Evolutionary conservation across 495 filamentous ascomycete genomes (phyloP), one percentile per base, ranked within the genome.

Genomic region (Friedmanniomyces simplex): DNA sequence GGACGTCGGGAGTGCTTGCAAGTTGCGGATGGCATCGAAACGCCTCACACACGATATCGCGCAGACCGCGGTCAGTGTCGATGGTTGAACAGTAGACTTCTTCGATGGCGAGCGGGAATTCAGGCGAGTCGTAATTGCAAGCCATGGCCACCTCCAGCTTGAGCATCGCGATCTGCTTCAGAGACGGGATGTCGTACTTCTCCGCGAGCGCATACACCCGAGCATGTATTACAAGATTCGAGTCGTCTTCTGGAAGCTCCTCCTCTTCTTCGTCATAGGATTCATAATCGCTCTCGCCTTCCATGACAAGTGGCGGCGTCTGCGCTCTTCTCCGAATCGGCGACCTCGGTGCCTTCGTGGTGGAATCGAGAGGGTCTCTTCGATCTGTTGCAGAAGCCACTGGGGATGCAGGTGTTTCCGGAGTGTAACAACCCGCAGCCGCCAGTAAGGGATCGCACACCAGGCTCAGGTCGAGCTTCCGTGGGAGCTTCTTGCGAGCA

Each of bases 21-120:
- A 72, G 62, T 20, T 65, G 63, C 10, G 68, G 69, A 41, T 73
- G 62, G 12, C 52, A 58, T 20, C 63, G 58, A 63, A 74, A 72
- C 1, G 64, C 57, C 49, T 71, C 63, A 39, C 71, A 60, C 30
- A 73, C 61, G 20, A 71, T 49, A 58, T 76, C 70, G 10, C 72
- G 64, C 39, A 76, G 65, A 5, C 69, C 70, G 8, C 72, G 66
- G 58, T 76, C 73, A 18, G 54, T 60, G 53, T 70, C 66, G 48
- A 72, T 59, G 10, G 73, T 75, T 16, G 62, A 65, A 25, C 71
- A 64, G 60, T 75, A 76, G 11, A 72, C 72, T 30, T 72, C 70
- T 54, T 66, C 60, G 53, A 74, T 68, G 1, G 69, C 71, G 12
- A 71, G 66, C 3, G 73, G 61, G 52, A 78, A 65, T 20, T 72